A percentile compares a stretch with the other conserved stretches of the same genome.
Evolutionary conservation across 179 eudicot species (phyloP).

Genomic region (Silene coronaria): DNA sequence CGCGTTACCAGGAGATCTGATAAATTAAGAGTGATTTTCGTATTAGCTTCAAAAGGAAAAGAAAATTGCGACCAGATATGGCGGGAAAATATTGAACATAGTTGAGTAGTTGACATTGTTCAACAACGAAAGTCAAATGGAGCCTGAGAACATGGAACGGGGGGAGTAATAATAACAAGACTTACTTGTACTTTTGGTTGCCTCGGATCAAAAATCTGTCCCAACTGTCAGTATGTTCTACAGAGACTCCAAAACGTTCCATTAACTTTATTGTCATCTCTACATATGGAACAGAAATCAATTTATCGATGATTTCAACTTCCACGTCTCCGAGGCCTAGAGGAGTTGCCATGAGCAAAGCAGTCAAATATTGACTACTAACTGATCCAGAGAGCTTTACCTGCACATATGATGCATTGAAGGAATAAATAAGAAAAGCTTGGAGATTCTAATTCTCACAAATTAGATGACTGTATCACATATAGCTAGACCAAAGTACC

Average conservation of each 20-base stretch:
- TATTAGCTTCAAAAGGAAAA: not conserved
- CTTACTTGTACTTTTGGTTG: constrained; percentile 92
- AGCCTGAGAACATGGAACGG: too few relatives aligned
- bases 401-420: constrained; percentile 32
- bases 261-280: constrained; percentile 95
- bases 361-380: constrained; percentile 97
- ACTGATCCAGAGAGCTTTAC: constrained; percentile 95
- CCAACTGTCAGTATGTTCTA: constrained; percentile 47
- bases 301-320: constrained; percentile 82
- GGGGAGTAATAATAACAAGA: constrained; percentile 6
- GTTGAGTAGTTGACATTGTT: not conserved
- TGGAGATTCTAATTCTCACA: not conserved
- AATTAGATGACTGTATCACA: not conserved
- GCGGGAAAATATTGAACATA: not conserved
- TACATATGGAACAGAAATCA: constrained; percentile 93
- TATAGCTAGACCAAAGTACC: not conserved
- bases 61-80: not conserved
- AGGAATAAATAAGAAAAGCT: not conserved
- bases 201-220: constrained; percentile 71
- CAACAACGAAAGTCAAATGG: not conserved
- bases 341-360: constrained; percentile 96
- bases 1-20: constrained; percentile 94
- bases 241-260: constrained; percentile 83
- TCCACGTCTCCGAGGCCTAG: constrained; percentile 90
- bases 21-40: not conserved